Evolutionary conservation across 2,329 filamentous ascomycete species (phyloP), one percentile per base, ranked within the genome.

Genomic region (Ophiostoma ips): DNA sequence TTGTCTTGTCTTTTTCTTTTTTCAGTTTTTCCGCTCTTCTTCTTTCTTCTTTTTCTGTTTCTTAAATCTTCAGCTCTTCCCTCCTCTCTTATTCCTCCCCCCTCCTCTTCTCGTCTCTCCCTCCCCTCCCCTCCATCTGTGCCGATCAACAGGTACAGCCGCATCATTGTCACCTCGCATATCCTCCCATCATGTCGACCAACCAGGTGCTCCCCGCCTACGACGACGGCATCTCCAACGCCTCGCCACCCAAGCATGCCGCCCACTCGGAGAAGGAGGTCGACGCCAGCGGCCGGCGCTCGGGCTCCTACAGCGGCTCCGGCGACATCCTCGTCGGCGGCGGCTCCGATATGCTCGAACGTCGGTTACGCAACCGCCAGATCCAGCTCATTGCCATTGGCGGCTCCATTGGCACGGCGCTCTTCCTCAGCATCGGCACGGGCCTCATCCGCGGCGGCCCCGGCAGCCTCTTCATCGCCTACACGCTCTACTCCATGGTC

Each of bases 401-500:
- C 30, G 75, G 75, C 43, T 75, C 73, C 49, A 76, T 78, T 54
- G 73, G 73, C 49, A 76, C 73, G 3, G 73, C 73, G 2, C 66
- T 80, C 49, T 81, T 81, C 63, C 73, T 81, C 58, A 76, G 70
- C 57, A 81, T 83, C 55, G 77, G 78, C 51, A 66, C 67, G 55
- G 78, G 76, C 40, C 65, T 60, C 5, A 33, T 54, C 12, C 63
- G 45, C 6, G 57, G 52, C 44, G 58, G 58, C 8, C 56, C 58
- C 21, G 53, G 48, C 45, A 50, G 58, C 10, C 64, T 83, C 37
- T 68, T 84, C 53, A 60, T 83, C 51, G 77, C 75, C 35, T 83
- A 76, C 59, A 66, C 68, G 33, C 55, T 78, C 40, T 80, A 82
- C 60, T 68, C 68, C 35, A 61, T 66, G 57, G 59, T 81, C 49